Evolutionary conservation across 2,329 filamentous ascomycete species (phyloP).

Genomic region (Aspergillus tamarii): DNA sequence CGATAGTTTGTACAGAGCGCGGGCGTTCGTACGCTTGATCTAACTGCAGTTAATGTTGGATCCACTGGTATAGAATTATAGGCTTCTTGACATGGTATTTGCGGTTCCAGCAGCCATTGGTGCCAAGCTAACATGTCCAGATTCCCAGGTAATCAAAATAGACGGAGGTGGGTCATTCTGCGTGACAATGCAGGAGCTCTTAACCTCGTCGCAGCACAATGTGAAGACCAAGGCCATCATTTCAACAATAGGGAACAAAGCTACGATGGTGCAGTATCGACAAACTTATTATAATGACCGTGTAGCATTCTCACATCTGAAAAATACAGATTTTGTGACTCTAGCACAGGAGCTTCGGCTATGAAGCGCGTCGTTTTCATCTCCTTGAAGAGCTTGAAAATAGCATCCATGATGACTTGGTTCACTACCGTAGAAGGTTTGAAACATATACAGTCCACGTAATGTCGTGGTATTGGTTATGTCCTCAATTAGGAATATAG

Average conservation of each 20-base stretch:
- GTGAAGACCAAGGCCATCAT: not conserved
- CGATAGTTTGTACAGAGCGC: too few relatives aligned
- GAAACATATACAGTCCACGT: too few relatives aligned
- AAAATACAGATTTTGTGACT: not conserved
- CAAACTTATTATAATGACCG: not conserved
- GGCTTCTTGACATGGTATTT: too few relatives aligned
- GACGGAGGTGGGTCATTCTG: slow-evolving; percentile 8
- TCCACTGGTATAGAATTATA: too few relatives aligned
- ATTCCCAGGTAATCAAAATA: not conserved
- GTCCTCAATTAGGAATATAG: too few relatives aligned
- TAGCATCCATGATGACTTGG: not conserved
- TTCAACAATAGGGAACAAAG: slow-evolving; percentile 1
- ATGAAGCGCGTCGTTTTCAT: not conserved
- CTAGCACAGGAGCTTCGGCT: not conserved
- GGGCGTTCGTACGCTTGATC: too few relatives aligned
- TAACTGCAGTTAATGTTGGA: too few relatives aligned
- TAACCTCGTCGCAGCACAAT: slow-evolving; percentile 2
- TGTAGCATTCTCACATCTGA: not conserved
- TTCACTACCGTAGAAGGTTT: too few relatives aligned
- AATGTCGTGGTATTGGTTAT: too few relatives aligned
- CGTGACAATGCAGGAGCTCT: slow-evolving; percentile 5
- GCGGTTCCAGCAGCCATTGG: slow-evolving; percentile 6
- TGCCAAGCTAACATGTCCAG: not conserved
- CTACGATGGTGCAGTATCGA: slow-evolving; percentile 1
- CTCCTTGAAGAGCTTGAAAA: not conserved